Base-by-base conservation (phyloP, 2,329 filamentous ascomycete species). In the Dactylellina haptotyla region DNA sequence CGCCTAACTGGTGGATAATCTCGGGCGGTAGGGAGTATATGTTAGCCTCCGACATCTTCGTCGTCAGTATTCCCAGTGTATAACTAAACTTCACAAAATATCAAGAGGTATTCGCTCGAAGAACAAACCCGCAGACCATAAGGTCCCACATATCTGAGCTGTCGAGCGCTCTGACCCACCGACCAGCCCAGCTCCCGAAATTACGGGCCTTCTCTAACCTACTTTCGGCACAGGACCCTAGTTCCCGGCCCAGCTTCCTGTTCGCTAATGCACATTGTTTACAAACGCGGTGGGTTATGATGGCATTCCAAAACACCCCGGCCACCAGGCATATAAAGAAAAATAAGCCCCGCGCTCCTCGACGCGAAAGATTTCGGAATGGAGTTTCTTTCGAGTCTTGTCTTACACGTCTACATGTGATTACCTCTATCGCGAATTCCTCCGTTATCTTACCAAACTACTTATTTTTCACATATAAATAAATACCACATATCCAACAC, bases 311-410 rank as follows among this genome's bases (percentile, higher is more conserved):
- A 62, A 26, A 26, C 37, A 45, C 32, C 16, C 6, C 6, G n/a
- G 8, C 46, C 28, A 20, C 28, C 26, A 34, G 48, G 28, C 6
- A 14, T 6, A 34, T 6, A 18, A 34, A 53, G 32, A 53, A 53
- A 14, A 28, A 16, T n/a, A 50, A 32, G 23, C 6, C 67, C 79
- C 80, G 43, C 77, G 77, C 28, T 77, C 78, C 50, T 80, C 79
- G 25, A 74, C 78, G n/a, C 70, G 75, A 12, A 75, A 75, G 10
- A 77, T 64, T n/a, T n/a, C n/a, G n/a, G n/a, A n/a, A n/a, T n/a
- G n/a, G n/a, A n/a, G n/a, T n/a, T n/a, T n/a, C n/a, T n/a, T n/a
- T n/a, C n/a, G n/a, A n/a, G n/a, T n/a, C n/a, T n/a, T n/a, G n/a
- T 50, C 8, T 34, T 54, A 54, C 56, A 4, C 26, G 16, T 56